These are phyloP conservation scores for Aspergillus bertholletiae DNA, from an alignment of 495 filamentous ascomycete genomes.

Conservation along the genomic window DNA sequence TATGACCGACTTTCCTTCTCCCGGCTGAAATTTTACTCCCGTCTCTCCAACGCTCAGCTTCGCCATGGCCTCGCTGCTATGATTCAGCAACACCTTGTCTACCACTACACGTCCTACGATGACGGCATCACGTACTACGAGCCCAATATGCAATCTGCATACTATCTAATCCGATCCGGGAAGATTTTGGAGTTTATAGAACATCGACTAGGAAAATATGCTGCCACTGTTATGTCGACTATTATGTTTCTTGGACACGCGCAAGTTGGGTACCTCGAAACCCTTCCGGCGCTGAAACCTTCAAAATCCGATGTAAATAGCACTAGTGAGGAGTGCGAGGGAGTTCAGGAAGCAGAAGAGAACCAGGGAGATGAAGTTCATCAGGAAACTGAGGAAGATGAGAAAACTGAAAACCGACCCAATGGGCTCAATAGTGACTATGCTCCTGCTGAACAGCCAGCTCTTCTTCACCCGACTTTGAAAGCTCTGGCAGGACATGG, in stretches of 20 bases:
- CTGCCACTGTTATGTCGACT: conserved; percentile 66
- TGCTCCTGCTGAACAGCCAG: conserved; percentile 12
- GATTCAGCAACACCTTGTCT: conserved; percentile 82
- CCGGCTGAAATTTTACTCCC: conserved; percentile 63
- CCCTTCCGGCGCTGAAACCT: conserved; percentile 32
- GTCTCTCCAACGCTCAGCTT: conserved; percentile 63
- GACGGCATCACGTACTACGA: conserved; percentile 72
- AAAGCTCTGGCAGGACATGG: conserved; percentile 45
- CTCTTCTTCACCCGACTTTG: conserved; percentile 41
- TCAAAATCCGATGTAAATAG: conserved; percentile 24
- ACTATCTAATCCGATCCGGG: conserved; percentile 73
- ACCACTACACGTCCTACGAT: conserved; percentile 63
- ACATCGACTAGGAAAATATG: conserved; percentile 63
- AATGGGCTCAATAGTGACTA: conserved; percentile 24
- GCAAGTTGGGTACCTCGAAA: conserved; percentile 63
- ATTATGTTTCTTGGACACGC: conserved; percentile 76
- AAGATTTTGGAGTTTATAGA: conserved; percentile 77
- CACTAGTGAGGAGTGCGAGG: conserved; percentile 19
- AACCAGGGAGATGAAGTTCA: conserved; percentile 8
- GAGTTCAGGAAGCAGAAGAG: conserved; percentile 28
- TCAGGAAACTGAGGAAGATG: conserved; percentile 19
- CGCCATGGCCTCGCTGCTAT: conserved; percentile 78
- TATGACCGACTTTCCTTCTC: conserved; percentile 71
- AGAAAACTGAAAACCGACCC: conserved; percentile 17
- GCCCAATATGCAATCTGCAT: conserved; percentile 68